Base-by-base conservation (phyloP, 148 eudicot genomes). In the Talinum fruticosum region DNA sequence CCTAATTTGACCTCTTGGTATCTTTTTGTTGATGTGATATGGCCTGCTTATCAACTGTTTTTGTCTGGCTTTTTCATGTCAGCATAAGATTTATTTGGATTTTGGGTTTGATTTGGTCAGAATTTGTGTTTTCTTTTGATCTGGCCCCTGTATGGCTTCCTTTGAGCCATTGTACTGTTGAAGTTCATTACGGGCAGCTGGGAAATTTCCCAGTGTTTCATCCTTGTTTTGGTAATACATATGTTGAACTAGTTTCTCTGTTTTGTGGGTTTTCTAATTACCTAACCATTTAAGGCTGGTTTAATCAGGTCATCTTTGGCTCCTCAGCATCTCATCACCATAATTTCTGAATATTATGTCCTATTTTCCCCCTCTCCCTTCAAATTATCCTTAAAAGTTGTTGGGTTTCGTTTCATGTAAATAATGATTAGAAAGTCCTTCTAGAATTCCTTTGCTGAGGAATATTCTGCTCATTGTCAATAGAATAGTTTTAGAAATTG, bases 101-200 rank as follows among this genome's bases (percentile, higher is more conserved):
- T 51, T 66, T 47, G 49, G 61, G 37, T 72, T 44, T 75, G 76
- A 76, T 76, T 76, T 76, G 72, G 76, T 81, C 83, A 76, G 44
- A 45, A 35, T 37, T 41, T 70, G 30, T 69, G 8, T 34, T 8
- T 51, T 16, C 10, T 36, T 71, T 18, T 71, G 76, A 76, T 81
- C 79, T 72, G 26, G 4, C 12, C 19, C 67, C 78, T 68, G 21
- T 75, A 34, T 34, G 24, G 38, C 12, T 61, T 70, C 33, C 32
- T 67, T 47, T 41, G 34, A 81, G 66, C 57, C 24, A 36, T 54
- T 13, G 23, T 10, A 16, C 34, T n/a, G 14, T 72, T 53, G 15
- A 41, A 45, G n/a, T 21, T 14, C 6, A 30, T 12, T 5, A 8
- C 47, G 38, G 34, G 45, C 26, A 34, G 49, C n/a, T 73, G 35